Base-by-base conservation (phyloP, 495 filamentous ascomycete genomes). In the Alectoria sarmentosa region DNA sequence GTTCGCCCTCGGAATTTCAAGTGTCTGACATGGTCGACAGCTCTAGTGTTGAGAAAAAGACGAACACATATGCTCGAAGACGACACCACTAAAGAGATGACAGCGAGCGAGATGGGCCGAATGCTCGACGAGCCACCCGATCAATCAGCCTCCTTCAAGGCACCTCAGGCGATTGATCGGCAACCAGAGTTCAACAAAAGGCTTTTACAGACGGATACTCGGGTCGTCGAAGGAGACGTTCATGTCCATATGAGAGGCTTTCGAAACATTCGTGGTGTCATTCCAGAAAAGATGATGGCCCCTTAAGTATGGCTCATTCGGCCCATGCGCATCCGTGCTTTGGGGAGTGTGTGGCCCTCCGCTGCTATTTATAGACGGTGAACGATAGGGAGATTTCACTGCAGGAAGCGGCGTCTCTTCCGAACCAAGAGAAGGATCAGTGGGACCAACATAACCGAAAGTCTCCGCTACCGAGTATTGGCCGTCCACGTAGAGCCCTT, bases 401-500 rank as follows among this genome's bases (percentile, higher is more conserved):
- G 56, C 38, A 44, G 56, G 56, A 36, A 52, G 34, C 14, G 30
- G 34, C 14, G 8, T 48, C 41, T 54, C 42, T 32, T 60, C 41
- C 8, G 56, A 37, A 46, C 58, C 37, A 26, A 56, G 44, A 32
- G 56, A 23, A 26, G 34, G 28, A 23, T 52, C 44, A 30, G 21
- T 37, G 34, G 56, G 60, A 39, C 60, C 67, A 13, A n/a, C n/a
- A n/a, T n/a, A n/a, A n/a, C n/a, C n/a, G n/a, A n/a, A n/a, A n/a
- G n/a, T n/a, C n/a, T n/a, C 61, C 19, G 65, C 62, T 49, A 69
- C 60, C 7, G 44, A 66, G 19, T 65, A 65, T n/a, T 65, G 64
- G 3, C 64, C 69, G 54, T 75, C 65, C 13, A 73, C 39, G 21
- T 44, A 46, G 4, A 76, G 39, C 1, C 72, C 70, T 65, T 70